phyloP scores from a whole-genome alignment of 306 rosid species.

The Glycyrrhiza uralensis region DNA sequence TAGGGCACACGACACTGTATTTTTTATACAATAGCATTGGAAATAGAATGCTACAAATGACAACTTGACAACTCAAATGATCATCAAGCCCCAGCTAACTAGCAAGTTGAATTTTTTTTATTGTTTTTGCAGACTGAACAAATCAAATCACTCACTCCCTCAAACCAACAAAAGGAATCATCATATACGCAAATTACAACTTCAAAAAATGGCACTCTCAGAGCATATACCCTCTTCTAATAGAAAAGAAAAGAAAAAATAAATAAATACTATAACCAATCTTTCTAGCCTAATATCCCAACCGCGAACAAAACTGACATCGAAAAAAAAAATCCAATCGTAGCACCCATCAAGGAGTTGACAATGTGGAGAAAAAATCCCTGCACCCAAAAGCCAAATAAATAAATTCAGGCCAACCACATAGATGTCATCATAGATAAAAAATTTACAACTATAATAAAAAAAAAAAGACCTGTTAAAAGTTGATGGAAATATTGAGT shows the following conservation, averaged over 20 bases:
- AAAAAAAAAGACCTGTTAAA: background rate
- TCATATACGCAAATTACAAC: slow-evolving; percentile 23
- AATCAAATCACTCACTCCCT: slow-evolving; percentile 29
- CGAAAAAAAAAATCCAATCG: slow-evolving; percentile 13
- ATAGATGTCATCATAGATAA: background rate
- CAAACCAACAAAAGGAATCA: slow-evolving; percentile 25
- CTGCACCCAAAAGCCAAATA: slow-evolving; percentile 28
- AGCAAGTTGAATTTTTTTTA: slow-evolving; percentile 8
- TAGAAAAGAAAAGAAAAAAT: too few relatives aligned
- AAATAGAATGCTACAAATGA: slow-evolving; percentile 9
- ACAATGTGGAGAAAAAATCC: slow-evolving; percentile 20
- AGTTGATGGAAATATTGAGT: background rate
- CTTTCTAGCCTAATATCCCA: slow-evolving; percentile 24
- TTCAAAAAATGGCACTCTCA: slow-evolving; percentile 11
- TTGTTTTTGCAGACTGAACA: slow-evolving; percentile 24
- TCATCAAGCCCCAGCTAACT: slow-evolving; percentile 19
- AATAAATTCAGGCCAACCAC: slow-evolving; percentile 9
- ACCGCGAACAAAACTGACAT: slow-evolving; percentile 20
- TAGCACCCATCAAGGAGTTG: slow-evolving; percentile 27
- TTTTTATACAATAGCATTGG: slow-evolving; percentile 10
- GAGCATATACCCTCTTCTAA: background rate
- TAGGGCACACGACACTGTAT: background rate
- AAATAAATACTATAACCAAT: background rate
- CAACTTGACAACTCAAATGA: slow-evolving; percentile 19
- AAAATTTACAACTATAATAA: background rate